These are phyloP conservation scores for Lodderomyces jiufengensis DNA, from an alignment of 1,139 yeast species.

Conservation along the genomic window DNA sequence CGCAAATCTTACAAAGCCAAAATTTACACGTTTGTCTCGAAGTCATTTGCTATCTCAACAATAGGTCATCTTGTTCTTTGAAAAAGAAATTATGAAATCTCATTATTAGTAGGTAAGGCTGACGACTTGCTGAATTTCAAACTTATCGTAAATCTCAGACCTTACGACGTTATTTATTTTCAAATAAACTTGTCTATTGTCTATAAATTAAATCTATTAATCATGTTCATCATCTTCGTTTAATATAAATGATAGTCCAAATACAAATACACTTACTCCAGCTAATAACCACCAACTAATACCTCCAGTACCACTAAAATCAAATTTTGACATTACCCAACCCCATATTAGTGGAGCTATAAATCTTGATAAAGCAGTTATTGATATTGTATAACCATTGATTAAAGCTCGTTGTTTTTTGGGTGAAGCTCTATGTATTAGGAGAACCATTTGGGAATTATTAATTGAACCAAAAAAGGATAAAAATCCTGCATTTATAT, in stretches of 20 bases:
- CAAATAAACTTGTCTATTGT: too few relatives aligned
- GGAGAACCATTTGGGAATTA: conserved; percentile 42
- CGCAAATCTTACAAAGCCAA: too few relatives aligned
- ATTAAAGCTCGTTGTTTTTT: conserved; percentile 49
- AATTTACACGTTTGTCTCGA: too few relatives aligned
- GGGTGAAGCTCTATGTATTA: conserved; percentile 48
- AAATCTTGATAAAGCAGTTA: conserved; percentile 54
- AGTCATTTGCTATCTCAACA: too few relatives aligned
- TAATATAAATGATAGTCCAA: conserved; percentile 6
- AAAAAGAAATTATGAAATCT: too few relatives aligned
- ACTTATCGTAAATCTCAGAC: too few relatives aligned
- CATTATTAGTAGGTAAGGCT: too few relatives aligned
- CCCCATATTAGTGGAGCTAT: conserved; percentile 62
- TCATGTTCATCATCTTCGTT: conserved; percentile 6
- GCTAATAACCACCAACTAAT: conserved; percentile 41
- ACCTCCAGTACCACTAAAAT: conserved; percentile 38
- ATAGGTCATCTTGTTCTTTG: too few relatives aligned
- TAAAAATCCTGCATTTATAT: conserved; percentile 15
- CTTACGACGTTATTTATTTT: too few relatives aligned
- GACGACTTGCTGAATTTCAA: too few relatives aligned
- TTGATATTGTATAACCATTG: conserved; percentile 47
- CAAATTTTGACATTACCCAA: conserved; percentile 47
- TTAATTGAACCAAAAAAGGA: conserved; percentile 37
- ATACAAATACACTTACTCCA: conserved; percentile 5
- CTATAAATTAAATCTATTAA: too few relatives aligned